Percentiles rank a stretch among this genome's conserved stretches.
Evolutionary conservation across 345 rosid genomes (phyloP).

Genomic region (Eucalyptus sp.): DNA sequence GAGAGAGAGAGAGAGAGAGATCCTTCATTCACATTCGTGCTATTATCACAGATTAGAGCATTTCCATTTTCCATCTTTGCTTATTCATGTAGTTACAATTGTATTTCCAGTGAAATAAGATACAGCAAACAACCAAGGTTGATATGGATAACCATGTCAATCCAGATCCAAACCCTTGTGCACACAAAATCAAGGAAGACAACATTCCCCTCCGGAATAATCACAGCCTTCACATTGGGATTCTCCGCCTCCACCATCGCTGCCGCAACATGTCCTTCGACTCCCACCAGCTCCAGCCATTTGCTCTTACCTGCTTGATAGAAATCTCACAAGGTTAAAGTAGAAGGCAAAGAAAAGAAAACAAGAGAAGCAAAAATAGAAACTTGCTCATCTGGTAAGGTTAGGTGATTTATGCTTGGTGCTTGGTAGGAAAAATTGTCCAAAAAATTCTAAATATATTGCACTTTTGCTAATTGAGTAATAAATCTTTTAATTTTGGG

Average conservation of each 20-base stretch:
- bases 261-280: neutral
- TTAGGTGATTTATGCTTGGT: neutral
- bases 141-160: neutral
- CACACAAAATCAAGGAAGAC: neutral
- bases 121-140: neutral
- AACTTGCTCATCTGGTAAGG: neutral
- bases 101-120: neutral
- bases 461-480: too few species aligned
- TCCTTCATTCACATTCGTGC: neutral
- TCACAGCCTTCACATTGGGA: neutral
- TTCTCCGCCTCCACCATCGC: neutral
- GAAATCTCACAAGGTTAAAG: neutral
- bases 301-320: neutral
- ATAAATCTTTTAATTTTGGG: too few species aligned
- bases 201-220: neutral
- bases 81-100: neutral
- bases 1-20: neutral
- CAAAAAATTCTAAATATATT: too few species aligned
- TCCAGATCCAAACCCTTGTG: neutral
- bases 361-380: neutral
- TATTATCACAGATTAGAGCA: neutral
- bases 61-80: neutral
- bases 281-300: neutral
- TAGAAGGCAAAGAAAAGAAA: neutral
- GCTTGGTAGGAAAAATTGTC: too few species aligned